A percentile compares a stretch with the other conserved stretches of the same genome.
Conservation (phyloP, 2,329 filamentous ascomycete genomes). For the Fusarium pininemorale region DNA sequence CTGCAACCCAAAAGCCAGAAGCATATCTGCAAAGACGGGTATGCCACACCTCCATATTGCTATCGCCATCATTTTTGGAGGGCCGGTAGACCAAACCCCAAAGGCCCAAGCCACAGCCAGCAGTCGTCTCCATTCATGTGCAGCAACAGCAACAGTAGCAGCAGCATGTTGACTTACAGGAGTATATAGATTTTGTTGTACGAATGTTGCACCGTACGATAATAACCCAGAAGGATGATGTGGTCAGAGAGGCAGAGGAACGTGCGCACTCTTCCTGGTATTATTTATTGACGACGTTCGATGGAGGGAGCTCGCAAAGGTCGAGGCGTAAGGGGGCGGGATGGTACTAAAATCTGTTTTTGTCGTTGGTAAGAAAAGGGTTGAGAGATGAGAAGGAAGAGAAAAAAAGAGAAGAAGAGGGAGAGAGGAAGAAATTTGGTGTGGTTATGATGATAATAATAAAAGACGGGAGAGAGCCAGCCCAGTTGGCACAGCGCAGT, state of each 20-base stretch:
- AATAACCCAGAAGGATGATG: constrained; percentile 38
- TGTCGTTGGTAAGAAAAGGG: constrained; percentile 11
- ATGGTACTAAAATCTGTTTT: constrained; percentile 14
- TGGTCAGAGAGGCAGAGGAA: constrained; percentile 42
- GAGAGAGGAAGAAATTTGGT: constrained; percentile 23
- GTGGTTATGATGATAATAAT: constrained; percentile 37
- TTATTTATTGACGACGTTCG: constrained; percentile 30
- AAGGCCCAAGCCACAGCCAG: constrained; percentile 25
- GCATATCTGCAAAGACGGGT: constrained; percentile 19
- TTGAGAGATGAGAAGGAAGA: constrained; percentile 25
- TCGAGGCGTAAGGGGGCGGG: constrained; percentile 18
- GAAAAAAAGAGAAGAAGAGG: constrained; percentile 18
- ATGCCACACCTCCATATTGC: constrained; percentile 23
- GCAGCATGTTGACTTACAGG: constrained; percentile 38
- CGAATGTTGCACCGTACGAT: constrained; percentile 45
- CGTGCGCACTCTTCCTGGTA: constrained; percentile 38
- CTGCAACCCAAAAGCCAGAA: constrained; percentile 15
- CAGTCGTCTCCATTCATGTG: constrained; percentile 31
- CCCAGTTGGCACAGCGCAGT: background rate
- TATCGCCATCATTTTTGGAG: constrained; percentile 11
- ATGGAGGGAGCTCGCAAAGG: constrained; percentile 26
- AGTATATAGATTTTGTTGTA: constrained; percentile 36
- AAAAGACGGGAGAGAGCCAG: constrained; percentile 25
- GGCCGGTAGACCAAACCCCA: constrained; percentile 11
- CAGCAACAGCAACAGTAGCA: constrained; percentile 23